phyloP scores from a whole-genome alignment of 768 basidiomycete genomes.

The Termitomyces sp. region DNA sequence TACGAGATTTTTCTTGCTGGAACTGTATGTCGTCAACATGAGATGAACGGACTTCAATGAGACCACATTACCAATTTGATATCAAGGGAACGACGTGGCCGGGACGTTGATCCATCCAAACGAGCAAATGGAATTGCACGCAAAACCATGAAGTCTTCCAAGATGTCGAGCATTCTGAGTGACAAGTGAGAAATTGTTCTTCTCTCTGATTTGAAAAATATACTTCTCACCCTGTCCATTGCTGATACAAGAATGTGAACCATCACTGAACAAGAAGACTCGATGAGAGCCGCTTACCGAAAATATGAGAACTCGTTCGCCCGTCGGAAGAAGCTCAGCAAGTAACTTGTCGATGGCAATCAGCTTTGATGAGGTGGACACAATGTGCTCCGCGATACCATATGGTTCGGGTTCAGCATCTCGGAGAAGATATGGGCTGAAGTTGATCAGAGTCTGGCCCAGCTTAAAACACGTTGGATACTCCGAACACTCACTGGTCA shows the following conservation, averaged over 20 bases:
- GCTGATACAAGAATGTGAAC: conserved; percentile 27
- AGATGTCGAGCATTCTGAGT: conserved; percentile 57
- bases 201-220: neutral
- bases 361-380: conserved; percentile 51
- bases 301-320: conserved; percentile 64
- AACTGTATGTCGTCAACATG: conserved; percentile 32
- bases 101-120: conserved; percentile 48
- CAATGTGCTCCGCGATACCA: conserved; percentile 47
- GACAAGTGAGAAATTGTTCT: neutral
- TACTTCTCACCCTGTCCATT: conserved; percentile 47
- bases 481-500: conserved; percentile 45
- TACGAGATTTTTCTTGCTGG: conserved; percentile 53
- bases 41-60: neutral
- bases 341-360: conserved; percentile 57
- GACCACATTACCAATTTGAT: conserved; percentile 43
- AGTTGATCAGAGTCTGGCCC: neutral
- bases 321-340: conserved; percentile 48
- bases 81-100: conserved; percentile 51
- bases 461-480: neutral
- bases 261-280: neutral
- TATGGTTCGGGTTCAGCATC: conserved; percentile 46
- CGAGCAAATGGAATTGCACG: conserved; percentile 56
- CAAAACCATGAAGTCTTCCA: conserved; percentile 63
- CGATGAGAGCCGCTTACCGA: conserved; percentile 34
- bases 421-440: conserved; percentile 45